Evolutionary conservation across 805 yeast species (phyloP), one percentile per base, ranked within the genome.

Genomic region (Sporopachydermia lactativora): DNA sequence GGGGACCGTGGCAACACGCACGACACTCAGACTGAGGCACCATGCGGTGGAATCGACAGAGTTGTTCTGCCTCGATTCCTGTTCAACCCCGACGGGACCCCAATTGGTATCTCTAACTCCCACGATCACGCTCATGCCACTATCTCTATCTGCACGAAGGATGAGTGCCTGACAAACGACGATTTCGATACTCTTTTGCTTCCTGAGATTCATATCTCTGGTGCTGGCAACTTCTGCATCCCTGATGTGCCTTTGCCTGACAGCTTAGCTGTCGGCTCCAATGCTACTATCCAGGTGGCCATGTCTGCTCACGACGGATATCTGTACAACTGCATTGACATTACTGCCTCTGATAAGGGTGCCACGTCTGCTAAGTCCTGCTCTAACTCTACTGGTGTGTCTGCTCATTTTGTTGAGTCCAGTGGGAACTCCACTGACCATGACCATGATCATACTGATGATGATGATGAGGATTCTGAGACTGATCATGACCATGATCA

Each of bases 321-420:
- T 35, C 49, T 52, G 18, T 52, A 51, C 49, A 52, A 52, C 37
- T 52, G 56, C 35, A 49, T 54, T 16, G 56, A 53, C 34, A 42
- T 52, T 36, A 37, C 44, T 17, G 35, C 52, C 16, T 39, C 47
- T 19, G 19, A 36, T 40, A 35, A 39, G 15, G 58, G 49, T 6
- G 41, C 41, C 18, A 18, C 43, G 16, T 15, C 41, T 18, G 40
- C 50, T 36, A 16, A 39, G 34, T 34, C 31, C 5, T 52, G 56
- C 45, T 19, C 41, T 37, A 52, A 52, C 45, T 35, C 45, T 17
- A 42, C 58, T 28, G 53, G 50, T 14, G 43, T 51, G 14, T 36
- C 47, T 38, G 47, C 55, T 28, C 39, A 34, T 14, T 38, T 46
- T 15, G 46, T 49, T 13, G 17, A 35, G 11, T 14, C 17, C 37